Base-by-base conservation (phyloP, 2,329 filamentous ascomycete species). In the Juglanconis sp. region DNA sequence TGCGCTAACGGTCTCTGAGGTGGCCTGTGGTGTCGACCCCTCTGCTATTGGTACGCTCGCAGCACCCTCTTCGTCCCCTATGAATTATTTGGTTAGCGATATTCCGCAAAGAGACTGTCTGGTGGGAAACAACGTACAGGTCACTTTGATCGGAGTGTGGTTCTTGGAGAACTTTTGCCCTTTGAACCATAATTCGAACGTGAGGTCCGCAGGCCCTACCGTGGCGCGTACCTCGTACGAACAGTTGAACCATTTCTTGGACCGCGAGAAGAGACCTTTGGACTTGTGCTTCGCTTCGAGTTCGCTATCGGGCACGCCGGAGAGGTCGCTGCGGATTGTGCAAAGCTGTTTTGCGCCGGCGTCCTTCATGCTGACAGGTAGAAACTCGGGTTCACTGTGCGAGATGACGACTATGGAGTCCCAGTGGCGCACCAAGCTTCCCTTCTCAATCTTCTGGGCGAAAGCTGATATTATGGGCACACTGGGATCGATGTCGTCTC, bases 201-300 rank as follows among this genome's bases (percentile, higher is more conserved):
- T 67, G 40, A 87, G 70, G 59, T 87, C 84, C 0, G 85, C 79
- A 0, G 81, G 77, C 1, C 81, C 82, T 3, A 82, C 79, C 40
- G 84, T 74, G 4, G 84, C 81, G 58, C 82, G 77, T 0, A 87
- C 77, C 53, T 83, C 80, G 55, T 79, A 79, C 6, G 69, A 69
- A 50, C 74, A 77, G 4, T 76, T 63, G 48, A 74, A 79, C 57
- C 72, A 79, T 44, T 68, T 73, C 54, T 71, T 68, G 8, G 75
- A 72, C 15, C 67, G 68, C 7, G 66, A 65, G 55, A 76, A 73
- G 17, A 73, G 71, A 0, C 66, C 69, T 2, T 70, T 66, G 3
- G 72, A 63, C 50, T 76, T 75, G 49, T 76, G 66, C 60, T 74
- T 77, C 40, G 69, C 64, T 0, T 73, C 64, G 24, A 79, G 70